These are phyloP conservation scores for Pythium utonaiense DNA, from an alignment of 352 stramenopile genomes.

Conservation along the genomic window DNA sequence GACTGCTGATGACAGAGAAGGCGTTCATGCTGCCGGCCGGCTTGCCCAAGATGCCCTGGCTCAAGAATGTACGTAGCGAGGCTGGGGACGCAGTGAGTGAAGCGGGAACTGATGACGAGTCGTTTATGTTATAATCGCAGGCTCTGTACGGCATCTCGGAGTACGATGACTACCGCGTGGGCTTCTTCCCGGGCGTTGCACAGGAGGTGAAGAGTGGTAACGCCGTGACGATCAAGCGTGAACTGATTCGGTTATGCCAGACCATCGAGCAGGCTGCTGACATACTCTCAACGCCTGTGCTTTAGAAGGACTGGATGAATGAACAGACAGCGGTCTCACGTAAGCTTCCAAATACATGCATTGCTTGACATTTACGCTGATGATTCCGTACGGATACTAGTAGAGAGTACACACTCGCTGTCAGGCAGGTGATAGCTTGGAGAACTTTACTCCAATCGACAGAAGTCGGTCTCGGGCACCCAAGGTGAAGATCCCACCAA, in stretches of 20 bases:
- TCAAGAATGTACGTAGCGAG: conserved; percentile 66
- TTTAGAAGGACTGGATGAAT: conserved; percentile 20
- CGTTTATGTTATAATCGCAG: conserved; percentile 22
- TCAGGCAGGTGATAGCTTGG: too few species aligned
- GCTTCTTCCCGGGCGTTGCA: conserved; percentile 69
- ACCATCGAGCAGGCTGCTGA: conserved; percentile 75
- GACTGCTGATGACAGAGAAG: conserved; percentile 76
- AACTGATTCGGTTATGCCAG: conserved; percentile 74
- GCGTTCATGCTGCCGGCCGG: conserved; percentile 70
- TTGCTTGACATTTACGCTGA: too few species aligned
- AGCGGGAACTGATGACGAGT: neutral
- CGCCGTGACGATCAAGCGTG: conserved; percentile 67
- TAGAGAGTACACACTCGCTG: too few species aligned
- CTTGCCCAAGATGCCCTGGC: conserved; percentile 68
- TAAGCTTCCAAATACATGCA: neutral
- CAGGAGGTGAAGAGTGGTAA: conserved; percentile 68
- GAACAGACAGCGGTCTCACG: neutral
- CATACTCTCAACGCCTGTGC: conserved; percentile 54
- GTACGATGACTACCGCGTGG: conserved; percentile 78
- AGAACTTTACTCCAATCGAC: neutral
- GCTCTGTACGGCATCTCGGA: conserved; percentile 80
- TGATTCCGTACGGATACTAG: too few species aligned
- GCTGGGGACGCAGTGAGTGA: neutral
- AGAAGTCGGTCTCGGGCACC: neutral
- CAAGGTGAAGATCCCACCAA: neutral